These are phyloP conservation scores for Volutella citrinella DNA, from an alignment of 2,329 filamentous ascomycete genomes.

Conservation along the genomic window DNA sequence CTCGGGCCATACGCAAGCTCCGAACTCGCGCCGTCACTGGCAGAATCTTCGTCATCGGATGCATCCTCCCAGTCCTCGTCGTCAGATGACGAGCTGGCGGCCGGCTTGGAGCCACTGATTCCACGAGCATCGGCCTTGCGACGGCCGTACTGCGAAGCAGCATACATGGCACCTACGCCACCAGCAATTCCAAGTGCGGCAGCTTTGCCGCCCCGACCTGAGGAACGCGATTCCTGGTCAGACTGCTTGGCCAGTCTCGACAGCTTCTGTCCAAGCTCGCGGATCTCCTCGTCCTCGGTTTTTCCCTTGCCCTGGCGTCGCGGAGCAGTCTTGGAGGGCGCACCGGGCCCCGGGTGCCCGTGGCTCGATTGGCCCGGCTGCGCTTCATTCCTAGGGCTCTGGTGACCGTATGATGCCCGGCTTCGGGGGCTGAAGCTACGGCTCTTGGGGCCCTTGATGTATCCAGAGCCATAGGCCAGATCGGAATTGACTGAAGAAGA, in stretches of 20 bases:
- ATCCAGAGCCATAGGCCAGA: conserved; percentile 64
- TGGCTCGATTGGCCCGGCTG: too few species aligned
- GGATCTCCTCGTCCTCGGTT: too few species aligned
- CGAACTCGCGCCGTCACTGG: conserved; percentile 34
- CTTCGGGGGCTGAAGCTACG: conserved; percentile 26
- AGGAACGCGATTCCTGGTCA: conserved; percentile 45
- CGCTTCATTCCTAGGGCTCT: too few species aligned
- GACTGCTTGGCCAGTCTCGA: too few species aligned
- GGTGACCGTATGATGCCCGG: too few species aligned
- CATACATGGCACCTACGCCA: conserved; percentile 41
- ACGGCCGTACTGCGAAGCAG: conserved; percentile 35
- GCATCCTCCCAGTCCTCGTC: conserved; percentile 58
- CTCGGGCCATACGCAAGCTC: conserved; percentile 35
- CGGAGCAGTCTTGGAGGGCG: too few species aligned
- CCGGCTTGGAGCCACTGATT: conserved; percentile 39
- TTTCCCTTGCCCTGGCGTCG: conserved; percentile 47
- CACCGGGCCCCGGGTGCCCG: too few species aligned
- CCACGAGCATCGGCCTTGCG: conserved; percentile 38
- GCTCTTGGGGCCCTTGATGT: conserved; percentile 40
- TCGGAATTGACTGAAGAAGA: conserved; percentile 67
- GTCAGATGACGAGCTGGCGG: conserved; percentile 37
- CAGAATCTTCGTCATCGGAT: conserved; percentile 45
- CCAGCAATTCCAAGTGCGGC: conserved; percentile 22
- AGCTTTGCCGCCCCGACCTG: conserved; percentile 28
- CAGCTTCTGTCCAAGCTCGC: too few species aligned